Percentiles rank a stretch among this genome's conserved stretches.
Evolutionary conservation across 768 basidiomycete species (phyloP).

Genomic region (Boletus sp.): DNA sequence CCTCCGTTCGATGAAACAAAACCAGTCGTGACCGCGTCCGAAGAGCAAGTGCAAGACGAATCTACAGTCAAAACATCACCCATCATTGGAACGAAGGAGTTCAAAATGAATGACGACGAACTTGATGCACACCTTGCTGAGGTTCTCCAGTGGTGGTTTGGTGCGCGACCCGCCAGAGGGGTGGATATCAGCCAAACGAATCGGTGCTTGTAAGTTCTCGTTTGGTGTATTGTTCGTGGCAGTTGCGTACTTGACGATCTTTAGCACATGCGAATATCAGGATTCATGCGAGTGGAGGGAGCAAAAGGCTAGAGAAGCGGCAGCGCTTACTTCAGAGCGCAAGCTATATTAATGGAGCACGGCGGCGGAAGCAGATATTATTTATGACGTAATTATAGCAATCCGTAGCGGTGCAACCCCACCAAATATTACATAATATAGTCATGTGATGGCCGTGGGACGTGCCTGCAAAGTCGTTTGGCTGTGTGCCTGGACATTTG

Average conservation of each 20-base stretch:
- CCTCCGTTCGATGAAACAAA: neutral
- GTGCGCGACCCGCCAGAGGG: slow-evolving; percentile 64
- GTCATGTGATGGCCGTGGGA: too few species aligned
- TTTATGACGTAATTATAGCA: slow-evolving; percentile 21
- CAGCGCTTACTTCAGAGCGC: neutral
- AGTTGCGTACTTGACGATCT: neutral
- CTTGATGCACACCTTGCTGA: slow-evolving; percentile 54
- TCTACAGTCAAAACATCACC: slow-evolving; percentile 19
- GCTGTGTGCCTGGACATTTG: too few species aligned
- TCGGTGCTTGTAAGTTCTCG: slow-evolving; percentile 62
- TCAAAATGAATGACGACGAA: slow-evolving; percentile 50
- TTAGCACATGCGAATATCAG: slow-evolving; percentile 70
- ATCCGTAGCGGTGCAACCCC: too few species aligned
- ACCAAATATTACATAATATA: too few species aligned
- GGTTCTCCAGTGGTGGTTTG: slow-evolving; percentile 75
- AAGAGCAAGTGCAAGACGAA: neutral
- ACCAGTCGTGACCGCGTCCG: neutral
- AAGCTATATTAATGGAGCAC: neutral
- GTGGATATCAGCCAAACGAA: slow-evolving; percentile 57
- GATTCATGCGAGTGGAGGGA: slow-evolving; percentile 80
- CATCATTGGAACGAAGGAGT: slow-evolving; percentile 66
- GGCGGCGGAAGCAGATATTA: neutral
- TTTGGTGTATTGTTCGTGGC: neutral
- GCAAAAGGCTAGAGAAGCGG: slow-evolving; percentile 42
- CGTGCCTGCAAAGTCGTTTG: too few species aligned